Conservation (phyloP, 1,284 basidiomycete genomes). For the Irpex sp. region DNA sequence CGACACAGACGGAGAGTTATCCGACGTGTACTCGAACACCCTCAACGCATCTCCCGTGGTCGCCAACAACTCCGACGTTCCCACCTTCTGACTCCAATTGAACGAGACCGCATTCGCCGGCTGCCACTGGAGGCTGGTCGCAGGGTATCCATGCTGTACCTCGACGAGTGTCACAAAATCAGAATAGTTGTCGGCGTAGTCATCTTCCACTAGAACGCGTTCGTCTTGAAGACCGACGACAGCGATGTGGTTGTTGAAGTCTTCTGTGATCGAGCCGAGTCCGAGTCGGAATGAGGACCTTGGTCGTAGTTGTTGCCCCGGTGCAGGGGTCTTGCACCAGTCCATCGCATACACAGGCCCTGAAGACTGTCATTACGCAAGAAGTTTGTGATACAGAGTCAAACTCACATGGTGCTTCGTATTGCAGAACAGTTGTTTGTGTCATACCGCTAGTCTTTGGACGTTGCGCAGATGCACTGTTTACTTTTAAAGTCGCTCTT, state of each 20-base stretch:
- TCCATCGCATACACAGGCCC: constrained; percentile 83
- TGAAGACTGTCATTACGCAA: constrained; percentile 22
- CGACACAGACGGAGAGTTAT: constrained; percentile 51
- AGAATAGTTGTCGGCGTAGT: constrained; percentile 66
- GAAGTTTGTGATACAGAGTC: no score
- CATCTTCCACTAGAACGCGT: constrained; percentile 77
- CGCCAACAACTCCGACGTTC: constrained; percentile 75
- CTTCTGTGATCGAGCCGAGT: constrained; percentile 76
- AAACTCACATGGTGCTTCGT: constrained; percentile 24
- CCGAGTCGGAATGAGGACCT: constrained; percentile 79
- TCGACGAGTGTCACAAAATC: constrained; percentile 82
- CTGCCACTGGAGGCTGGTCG: constrained; percentile 82
- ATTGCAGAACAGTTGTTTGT: constrained; percentile 24
- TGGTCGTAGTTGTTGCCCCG: constrained; percentile 66
- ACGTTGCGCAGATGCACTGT: not conserved
- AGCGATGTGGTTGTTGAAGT: constrained; percentile 78
- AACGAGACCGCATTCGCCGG: constrained; percentile 61
- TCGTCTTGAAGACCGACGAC: constrained; percentile 82
- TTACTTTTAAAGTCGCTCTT: not conserved
- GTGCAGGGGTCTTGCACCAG: constrained; percentile 79
- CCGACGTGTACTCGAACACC: constrained; percentile 81
- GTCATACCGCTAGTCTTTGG: constrained; percentile 14
- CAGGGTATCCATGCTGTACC: constrained; percentile 80
- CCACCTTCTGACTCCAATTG: constrained; percentile 61
- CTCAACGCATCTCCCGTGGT: constrained; percentile 88